phyloP scores from a whole-genome alignment of 495 filamentous ascomycete species.

The Penicillium bovifimosum region DNA sequence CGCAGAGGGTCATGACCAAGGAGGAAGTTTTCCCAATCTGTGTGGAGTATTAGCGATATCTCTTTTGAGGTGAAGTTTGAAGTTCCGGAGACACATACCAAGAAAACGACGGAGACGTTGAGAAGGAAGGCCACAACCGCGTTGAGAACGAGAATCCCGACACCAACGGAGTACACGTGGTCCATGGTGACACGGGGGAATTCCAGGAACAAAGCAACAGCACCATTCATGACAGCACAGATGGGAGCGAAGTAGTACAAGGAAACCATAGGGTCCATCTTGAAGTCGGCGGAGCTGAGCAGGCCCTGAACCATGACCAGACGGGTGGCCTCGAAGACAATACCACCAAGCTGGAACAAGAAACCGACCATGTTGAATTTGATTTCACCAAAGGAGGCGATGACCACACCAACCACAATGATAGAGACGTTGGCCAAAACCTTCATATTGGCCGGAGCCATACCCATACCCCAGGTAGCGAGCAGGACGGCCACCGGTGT shows the following conservation, averaged over 20 bases:
- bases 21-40: slow-evolving; percentile 97
- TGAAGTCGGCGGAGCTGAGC: slow-evolving; percentile 83
- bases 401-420: slow-evolving; percentile 84
- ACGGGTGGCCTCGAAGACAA: slow-evolving; percentile 84
- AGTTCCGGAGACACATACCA: slow-evolving; percentile 54
- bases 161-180: slow-evolving; percentile 70
- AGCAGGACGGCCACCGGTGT: slow-evolving; percentile 86
- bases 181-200: slow-evolving; percentile 62
- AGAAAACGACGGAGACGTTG: slow-evolving; percentile 90
- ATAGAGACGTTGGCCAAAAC: slow-evolving; percentile 78
- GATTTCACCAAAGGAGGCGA: slow-evolving; percentile 90
- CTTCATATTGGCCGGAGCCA: slow-evolving; percentile 70
- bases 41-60: slow-evolving; percentile 4
- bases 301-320: slow-evolving; percentile 88
- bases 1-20: slow-evolving; percentile 92
- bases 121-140: slow-evolving; percentile 79
- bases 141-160: slow-evolving; percentile 71
- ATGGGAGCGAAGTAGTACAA: slow-evolving; percentile 95
- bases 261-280: slow-evolving; percentile 96
- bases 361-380: slow-evolving; percentile 83
- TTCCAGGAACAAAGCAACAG: slow-evolving; percentile 75
- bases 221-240: slow-evolving; percentile 83
- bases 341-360: slow-evolving; percentile 77
- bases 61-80: background rate
- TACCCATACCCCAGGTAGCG: slow-evolving; percentile 75